A percentile compares a stretch with the other conserved stretches of the same genome.
Evolutionary conservation across 2,329 filamentous ascomycete species (phyloP).

Genomic region (Botrytis sinoallii): DNA sequence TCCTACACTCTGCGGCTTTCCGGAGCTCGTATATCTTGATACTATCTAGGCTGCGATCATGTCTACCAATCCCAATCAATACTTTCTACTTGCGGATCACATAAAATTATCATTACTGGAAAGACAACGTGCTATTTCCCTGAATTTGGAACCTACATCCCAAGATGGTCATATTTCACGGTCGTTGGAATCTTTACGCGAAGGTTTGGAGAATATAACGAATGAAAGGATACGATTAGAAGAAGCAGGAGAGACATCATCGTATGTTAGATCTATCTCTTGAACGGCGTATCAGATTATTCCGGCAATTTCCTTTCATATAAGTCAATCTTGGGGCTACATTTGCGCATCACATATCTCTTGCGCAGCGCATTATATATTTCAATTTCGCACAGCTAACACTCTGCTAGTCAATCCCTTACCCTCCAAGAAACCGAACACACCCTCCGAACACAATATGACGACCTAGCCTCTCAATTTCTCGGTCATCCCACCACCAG

Average conservation of each 20-base stretch:
- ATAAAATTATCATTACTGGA: conserved; percentile 95
- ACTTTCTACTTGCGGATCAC: conserved; percentile 91
- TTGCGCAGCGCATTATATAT: not conserved
- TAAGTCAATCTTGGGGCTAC: not conserved
- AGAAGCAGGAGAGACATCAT: conserved; percentile 60
- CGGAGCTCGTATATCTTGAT: not conserved
- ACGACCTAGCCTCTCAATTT: conserved; percentile 78
- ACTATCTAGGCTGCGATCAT: conserved; percentile 38
- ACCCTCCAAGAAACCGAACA: conserved; percentile 63
- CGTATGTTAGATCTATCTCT: conserved; percentile 44
- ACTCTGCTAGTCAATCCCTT: conserved; percentile 37
- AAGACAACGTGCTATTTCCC: conserved; percentile 77
- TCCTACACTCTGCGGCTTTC: not conserved
- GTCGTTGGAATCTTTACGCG: conserved; percentile 80
- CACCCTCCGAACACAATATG: conserved; percentile 69
- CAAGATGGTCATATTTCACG: conserved; percentile 88
- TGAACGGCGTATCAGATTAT: not conserved
- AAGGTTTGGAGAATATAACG: conserved; percentile 71
- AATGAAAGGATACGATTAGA: conserved; percentile 61
- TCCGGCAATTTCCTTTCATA: not conserved
- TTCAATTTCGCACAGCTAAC: conserved; percentile 2
- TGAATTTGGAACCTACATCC: conserved; percentile 67
- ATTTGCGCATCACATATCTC: conserved; percentile 1
- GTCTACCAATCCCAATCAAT: conserved; percentile 63
- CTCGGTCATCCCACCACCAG: conserved; percentile 57